Conservation (phyloP, 2,329 filamentous ascomycete species). For the Colletotrichum paranaense region DNA sequence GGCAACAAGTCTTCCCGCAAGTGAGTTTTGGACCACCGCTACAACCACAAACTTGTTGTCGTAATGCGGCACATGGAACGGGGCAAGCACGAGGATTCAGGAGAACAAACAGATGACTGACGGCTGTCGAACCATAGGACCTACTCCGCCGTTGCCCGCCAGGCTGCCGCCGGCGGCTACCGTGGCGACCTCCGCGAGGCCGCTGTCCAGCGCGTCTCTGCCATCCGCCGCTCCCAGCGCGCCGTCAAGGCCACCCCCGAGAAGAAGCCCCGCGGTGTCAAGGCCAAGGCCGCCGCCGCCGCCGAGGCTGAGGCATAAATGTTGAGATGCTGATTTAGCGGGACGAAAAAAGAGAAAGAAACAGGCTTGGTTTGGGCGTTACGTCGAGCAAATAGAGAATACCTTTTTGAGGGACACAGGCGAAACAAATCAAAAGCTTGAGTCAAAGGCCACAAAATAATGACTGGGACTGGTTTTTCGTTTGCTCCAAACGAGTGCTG, state of each 20-base stretch:
- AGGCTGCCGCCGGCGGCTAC: conserved; percentile 87
- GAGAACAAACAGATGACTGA: background rate
- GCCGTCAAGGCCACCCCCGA: conserved; percentile 80
- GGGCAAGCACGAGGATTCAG: too few relatives aligned
- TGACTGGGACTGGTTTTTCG: conserved; percentile 23
- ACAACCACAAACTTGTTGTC: background rate
- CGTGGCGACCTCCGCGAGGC: conserved; percentile 79
- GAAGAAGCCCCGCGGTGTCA: conserved; percentile 81
- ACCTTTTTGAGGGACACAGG: conserved; percentile 33
- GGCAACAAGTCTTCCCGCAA: conserved; percentile 78
- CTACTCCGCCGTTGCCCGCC: conserved; percentile 89
- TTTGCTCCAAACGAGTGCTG: background rate
- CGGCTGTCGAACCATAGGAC: conserved; percentile 64
- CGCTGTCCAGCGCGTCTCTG: conserved; percentile 88
- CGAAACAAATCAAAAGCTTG: conserved; percentile 35
- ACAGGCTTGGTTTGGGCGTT: conserved; percentile 36
- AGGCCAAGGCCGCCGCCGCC: conserved; percentile 78
- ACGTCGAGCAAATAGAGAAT: conserved; percentile 36
- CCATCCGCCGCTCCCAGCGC: conserved; percentile 83
- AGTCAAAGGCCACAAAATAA: conserved; percentile 35
- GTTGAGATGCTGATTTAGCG: conserved; percentile 21
- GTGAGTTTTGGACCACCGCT: conserved; percentile 61
- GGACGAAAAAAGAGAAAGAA: conserved; percentile 9
- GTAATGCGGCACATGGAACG: background rate
- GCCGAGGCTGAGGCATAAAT: conserved; percentile 57